These are phyloP conservation scores for Agrocybe chaxingu DNA, from an alignment of 768 basidiomycete genomes.

Conservation along the genomic window DNA sequence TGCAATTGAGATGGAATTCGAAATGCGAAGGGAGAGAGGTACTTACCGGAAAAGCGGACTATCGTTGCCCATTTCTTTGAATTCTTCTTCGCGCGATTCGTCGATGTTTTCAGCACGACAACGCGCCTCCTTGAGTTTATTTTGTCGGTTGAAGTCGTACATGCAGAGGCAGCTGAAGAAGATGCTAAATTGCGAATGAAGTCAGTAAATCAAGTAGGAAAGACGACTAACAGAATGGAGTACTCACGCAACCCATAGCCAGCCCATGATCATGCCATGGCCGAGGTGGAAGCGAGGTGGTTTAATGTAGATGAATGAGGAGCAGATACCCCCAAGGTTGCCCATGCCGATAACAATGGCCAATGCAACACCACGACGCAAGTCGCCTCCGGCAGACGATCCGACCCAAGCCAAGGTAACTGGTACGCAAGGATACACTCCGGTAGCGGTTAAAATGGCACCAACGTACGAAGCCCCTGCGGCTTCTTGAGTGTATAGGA, in stretches of 20 bases:
- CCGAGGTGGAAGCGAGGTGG: slow-evolving; percentile 36
- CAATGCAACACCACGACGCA: slow-evolving; percentile 46
- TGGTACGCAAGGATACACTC: slow-evolving; percentile 49
- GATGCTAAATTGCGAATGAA: slow-evolving; percentile 20
- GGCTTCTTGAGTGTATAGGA: slow-evolving; percentile 36
- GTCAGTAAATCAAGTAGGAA: not conserved
- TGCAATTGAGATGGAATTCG: no score
- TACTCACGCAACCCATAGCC: slow-evolving; percentile 30
- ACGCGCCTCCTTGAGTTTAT: slow-evolving; percentile 42
- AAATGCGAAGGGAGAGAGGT: not conserved
- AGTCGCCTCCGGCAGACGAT: slow-evolving; percentile 53
- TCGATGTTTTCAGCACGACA: slow-evolving; percentile 44
- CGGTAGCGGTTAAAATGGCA: slow-evolving; percentile 46
- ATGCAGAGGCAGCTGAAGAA: slow-evolving; percentile 39
- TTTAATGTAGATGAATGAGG: slow-evolving; percentile 36
- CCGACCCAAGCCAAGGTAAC: slow-evolving; percentile 52
- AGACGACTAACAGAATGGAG: not conserved
- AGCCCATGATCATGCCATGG: slow-evolving; percentile 31
- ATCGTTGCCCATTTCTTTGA: slow-evolving; percentile 46
- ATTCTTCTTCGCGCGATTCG: slow-evolving; percentile 34
- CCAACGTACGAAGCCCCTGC: slow-evolving; percentile 43
- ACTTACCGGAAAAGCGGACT: slow-evolving; percentile 55
- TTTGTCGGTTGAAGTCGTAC: slow-evolving; percentile 46
- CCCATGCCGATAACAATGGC: slow-evolving; percentile 54
- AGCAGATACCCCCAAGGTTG: slow-evolving; percentile 49